Conservation (phyloP, 2,329 filamentous ascomycete genomes). For the Madurella fahalii region DNA sequence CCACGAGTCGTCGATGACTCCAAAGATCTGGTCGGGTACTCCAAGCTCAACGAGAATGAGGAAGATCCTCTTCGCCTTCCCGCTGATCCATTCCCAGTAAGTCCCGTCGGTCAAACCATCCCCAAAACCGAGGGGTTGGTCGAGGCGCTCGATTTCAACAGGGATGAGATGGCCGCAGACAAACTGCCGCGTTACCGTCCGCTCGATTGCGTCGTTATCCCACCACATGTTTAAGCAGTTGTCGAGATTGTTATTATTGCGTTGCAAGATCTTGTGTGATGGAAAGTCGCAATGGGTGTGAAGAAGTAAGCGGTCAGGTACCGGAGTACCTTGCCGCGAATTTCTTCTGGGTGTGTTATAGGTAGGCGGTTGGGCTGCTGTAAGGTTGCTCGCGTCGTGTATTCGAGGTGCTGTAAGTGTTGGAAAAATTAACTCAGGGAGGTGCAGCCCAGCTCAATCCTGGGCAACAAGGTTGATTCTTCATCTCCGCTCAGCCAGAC, state of each 20-base stretch:
- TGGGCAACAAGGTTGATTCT: too few relatives aligned
- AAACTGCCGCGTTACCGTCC: slow-evolving; percentile 64
- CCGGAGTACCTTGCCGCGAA: too few relatives aligned
- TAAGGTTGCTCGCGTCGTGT: too few relatives aligned
- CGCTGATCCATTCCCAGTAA: slow-evolving; percentile 73
- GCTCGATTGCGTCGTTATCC: slow-evolving; percentile 65
- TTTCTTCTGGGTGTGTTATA: too few relatives aligned
- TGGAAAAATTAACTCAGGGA: too few relatives aligned
- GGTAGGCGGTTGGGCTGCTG: too few relatives aligned
- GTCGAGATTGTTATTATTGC: neutral
- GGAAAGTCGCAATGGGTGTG: neutral
- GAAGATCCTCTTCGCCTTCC: slow-evolving; percentile 66
- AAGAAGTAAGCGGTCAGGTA: neutral
- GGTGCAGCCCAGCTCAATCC: too few relatives aligned
- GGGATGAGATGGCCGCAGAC: slow-evolving; percentile 61
- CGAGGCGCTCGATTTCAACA: slow-evolving; percentile 59
- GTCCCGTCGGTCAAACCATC: slow-evolving; percentile 67
- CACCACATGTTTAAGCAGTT: slow-evolving; percentile 51
- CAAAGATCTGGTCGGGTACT: slow-evolving; percentile 69
- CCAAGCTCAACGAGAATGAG: slow-evolving; percentile 67
- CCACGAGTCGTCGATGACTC: slow-evolving; percentile 71
- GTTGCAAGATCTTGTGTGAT: neutral
- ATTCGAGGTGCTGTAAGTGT: too few relatives aligned
- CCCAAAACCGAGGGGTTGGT: slow-evolving; percentile 62
- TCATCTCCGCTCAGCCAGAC: too few relatives aligned